Conservation (phyloP, 805 yeast genomes). For the Saccharomycopsis capsularis region DNA sequence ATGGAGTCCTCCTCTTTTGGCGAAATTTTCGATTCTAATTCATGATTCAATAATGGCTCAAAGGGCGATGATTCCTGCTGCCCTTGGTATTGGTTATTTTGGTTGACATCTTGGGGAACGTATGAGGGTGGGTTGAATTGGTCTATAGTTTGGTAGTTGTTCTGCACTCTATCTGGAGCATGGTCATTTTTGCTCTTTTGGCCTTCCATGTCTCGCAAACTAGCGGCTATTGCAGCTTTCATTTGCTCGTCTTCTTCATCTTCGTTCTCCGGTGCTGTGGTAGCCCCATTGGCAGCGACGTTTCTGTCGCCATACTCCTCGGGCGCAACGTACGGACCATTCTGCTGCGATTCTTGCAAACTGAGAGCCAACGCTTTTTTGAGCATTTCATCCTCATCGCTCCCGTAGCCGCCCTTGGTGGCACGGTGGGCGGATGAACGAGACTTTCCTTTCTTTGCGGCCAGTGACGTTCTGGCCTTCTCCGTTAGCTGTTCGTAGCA, state of each 20-base stretch:
- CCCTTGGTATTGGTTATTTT: neutral
- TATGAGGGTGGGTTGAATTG: neutral
- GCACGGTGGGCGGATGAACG: constrained; percentile 9
- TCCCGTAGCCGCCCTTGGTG: constrained; percentile 29
- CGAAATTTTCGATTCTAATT: constrained; percentile 31
- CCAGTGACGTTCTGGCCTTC: constrained; percentile 23
- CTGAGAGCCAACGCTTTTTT: constrained; percentile 74
- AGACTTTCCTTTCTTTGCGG: neutral
- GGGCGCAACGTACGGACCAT: constrained; percentile 14
- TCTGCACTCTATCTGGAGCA: neutral
- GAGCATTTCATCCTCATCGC: constrained; percentile 70
- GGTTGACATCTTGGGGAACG: neutral
- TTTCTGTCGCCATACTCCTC: constrained; percentile 11
- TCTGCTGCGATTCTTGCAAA: constrained; percentile 45
- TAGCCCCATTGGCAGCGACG: constrained; percentile 10
- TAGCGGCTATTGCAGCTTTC: constrained; percentile 91
- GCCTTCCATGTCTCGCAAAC: constrained; percentile 63
- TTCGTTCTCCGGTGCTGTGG: constrained; percentile 23
- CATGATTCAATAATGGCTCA: constrained; percentile 15
- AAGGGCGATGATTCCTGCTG: constrained; percentile 7
- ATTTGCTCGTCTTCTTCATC: constrained; percentile 81
- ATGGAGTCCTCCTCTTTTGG: constrained; percentile 64
- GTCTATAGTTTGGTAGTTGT: neutral
- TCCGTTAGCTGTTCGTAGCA: constrained; percentile 59
- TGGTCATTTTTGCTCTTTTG: constrained; percentile 25